Base-by-base conservation (phyloP, 306 rosid genomes). In the Erythrophleum fordii region DNA sequence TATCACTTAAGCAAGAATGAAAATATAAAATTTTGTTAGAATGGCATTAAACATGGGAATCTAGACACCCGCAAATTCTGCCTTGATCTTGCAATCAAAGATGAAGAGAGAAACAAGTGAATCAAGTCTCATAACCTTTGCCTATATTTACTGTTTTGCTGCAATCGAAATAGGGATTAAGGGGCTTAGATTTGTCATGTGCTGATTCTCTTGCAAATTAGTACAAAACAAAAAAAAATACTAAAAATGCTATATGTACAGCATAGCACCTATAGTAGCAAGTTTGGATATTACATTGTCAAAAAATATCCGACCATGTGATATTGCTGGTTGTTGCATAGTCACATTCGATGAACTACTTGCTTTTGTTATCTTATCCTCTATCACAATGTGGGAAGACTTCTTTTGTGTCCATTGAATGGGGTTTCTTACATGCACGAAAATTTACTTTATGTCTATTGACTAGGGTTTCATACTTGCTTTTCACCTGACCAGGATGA, bases 231-330 rank as follows among this genome's bases (percentile, higher is more conserved):
- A 41, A 42, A 41, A 31, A 22, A 1, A n/a, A 9, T 20, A 13
- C 16, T 25, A 18, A 11, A 8, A 26, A 59, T 59, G 66, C 31
- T 8, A 4, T 6, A 4, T 61, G 6, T 20, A 28, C 25, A 61
- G 9, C 17, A 56, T 42, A 22, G 14, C 31, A 42, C 14, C 18
- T 28, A 31, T 26, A 56, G 4, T 16, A 42, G 42, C 71, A 75
- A 2, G 28, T 74, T 61, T 58, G 56, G 20, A 42, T 20, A 14
- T 23, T 26, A 26, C 60, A 46, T 2, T 76, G 80, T 37, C 58
- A 75, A 12, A 39, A 31, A 75, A 80, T 66, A 76, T 64, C 22
- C 51, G 13, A 35, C 37, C 72, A 76, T 31, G 73, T 31, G 80
- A 42, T 44, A 12, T 62, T 76, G 71, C 31, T 64, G 49, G 80